Conservation (phyloP, 306 rosid species). For the Abrus precatorius region DNA sequence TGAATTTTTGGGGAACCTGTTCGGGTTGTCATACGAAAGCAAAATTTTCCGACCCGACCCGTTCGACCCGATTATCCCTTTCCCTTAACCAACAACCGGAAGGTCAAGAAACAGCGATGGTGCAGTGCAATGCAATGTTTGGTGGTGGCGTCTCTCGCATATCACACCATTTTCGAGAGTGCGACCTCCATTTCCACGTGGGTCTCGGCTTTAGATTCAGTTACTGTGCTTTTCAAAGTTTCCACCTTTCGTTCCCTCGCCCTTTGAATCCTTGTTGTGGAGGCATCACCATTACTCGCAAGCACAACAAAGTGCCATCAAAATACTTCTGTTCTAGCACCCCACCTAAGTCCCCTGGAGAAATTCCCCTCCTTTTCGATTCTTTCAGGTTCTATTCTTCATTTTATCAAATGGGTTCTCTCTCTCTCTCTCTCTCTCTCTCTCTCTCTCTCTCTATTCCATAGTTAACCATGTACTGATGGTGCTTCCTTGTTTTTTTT, state of each 20-base stretch:
- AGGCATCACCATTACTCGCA: neutral
- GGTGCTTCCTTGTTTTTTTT: neutral
- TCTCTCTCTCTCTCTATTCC: neutral
- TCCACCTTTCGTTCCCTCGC: conserved; percentile 53
- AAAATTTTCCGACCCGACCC: conserved; percentile 26
- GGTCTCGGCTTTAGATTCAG: conserved; percentile 41
- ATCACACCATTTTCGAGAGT: conserved; percentile 67
- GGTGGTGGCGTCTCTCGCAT: conserved; percentile 56
- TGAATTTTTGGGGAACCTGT: neutral
- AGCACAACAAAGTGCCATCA: conserved; percentile 32
- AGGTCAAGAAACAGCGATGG: conserved; percentile 23
- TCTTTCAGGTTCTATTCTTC: conserved; percentile 64
- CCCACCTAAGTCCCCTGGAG: conserved; percentile 57
- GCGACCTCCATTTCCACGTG: conserved; percentile 53
- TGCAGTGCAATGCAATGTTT: conserved; percentile 50
- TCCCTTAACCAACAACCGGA: neutral
- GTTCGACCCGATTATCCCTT: neutral
- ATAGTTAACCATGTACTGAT: too few relatives aligned
- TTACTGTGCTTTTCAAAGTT: conserved; percentile 41
- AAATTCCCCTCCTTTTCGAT: conserved; percentile 58
- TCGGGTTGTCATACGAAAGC: neutral
- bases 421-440: neutral
- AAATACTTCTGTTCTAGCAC: conserved; percentile 40
- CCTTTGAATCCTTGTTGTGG: conserved; percentile 45
- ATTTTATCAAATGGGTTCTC: neutral